Evolutionary conservation across 331 rosid genomes (phyloP), one percentile per base, ranked within the genome.

Genomic region (Rhamnella rubrinervis): DNA sequence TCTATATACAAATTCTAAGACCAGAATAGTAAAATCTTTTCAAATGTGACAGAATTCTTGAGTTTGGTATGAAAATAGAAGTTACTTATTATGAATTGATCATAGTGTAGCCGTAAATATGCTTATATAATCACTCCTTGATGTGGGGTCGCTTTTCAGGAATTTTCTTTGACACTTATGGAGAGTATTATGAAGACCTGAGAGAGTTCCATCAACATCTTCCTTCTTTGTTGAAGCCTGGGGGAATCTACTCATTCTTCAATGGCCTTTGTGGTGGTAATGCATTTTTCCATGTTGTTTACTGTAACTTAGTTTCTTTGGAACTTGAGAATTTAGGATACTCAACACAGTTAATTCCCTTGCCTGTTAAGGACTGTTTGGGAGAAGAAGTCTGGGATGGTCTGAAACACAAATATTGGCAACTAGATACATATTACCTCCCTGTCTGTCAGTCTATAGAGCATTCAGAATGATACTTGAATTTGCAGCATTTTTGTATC

Each of bases 361-460:
- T 91, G 85, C 96, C 99, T 16, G 97, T 91, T 67, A 91, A 89
- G 84, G 93, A 89, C 77, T 91, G 97, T 71, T 78, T 91, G 82
- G 95, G 88, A 64, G 89, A 82, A 28, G 57, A 88, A 75, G 89
- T 87, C 49, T 87, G 99, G 99, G 88, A 91, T 83, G 97, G 95
- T 79, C 91, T 95, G 73, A 92, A 89, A 77, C 98, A 91, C 67
- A 87, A 82, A 83, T 93, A 95, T 75, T 95, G 99, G 97, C 97
- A 95, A 74, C 97, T 95, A 66, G 96, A 95, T 83, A 87, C 89
- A 7, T 91, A 91, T 79, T 84, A 84, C 80, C 97, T 93, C 71
- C 98, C 98, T 23, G 95, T 91, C 73, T 87, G 88, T 80, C 97
- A 93, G 85, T 77, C 86, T 61, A 18, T 68, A 14, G 79, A 78